Percentiles rank a stretch among this genome's conserved stretches.
Conservation (phyloP, 306 rosid genomes). For the Gleditsia sinensis region DNA sequence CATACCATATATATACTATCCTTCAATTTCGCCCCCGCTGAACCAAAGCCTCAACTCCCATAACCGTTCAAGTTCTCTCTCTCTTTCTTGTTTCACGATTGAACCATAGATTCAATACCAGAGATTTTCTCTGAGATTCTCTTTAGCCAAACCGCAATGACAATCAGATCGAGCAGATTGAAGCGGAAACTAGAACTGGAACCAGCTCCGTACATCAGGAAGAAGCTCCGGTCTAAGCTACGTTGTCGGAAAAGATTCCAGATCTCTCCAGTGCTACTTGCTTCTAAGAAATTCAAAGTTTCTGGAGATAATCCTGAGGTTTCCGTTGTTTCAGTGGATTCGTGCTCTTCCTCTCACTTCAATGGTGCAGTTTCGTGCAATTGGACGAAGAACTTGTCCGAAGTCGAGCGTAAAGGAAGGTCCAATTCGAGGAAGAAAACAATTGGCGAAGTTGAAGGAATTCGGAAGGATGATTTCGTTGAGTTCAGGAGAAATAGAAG, state of each 20-base stretch:
- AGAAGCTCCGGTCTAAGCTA: slow-evolving; percentile 75
- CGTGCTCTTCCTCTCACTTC: slow-evolving; percentile 46
- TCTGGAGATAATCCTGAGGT: slow-evolving; percentile 15
- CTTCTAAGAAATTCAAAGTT: slow-evolving; percentile 21
- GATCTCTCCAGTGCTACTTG: slow-evolving; percentile 57
- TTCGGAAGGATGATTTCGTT: neutral
- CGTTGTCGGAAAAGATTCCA: slow-evolving; percentile 60
- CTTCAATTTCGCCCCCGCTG: slow-evolving; percentile 28
- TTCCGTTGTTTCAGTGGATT: slow-evolving; percentile 47
- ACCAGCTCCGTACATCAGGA: slow-evolving; percentile 30
- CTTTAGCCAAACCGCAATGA: slow-evolving; percentile 42
- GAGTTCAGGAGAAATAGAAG: slow-evolving; percentile 31
- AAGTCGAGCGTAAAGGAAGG: slow-evolving; percentile 38
- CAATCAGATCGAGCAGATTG: slow-evolving; percentile 34
- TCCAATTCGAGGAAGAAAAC: slow-evolving; percentile 36
- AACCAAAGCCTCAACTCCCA: slow-evolving; percentile 31
- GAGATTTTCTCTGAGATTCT: slow-evolving; percentile 19
- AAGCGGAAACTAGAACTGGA: slow-evolving; percentile 47
- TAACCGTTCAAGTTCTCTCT: slow-evolving; percentile 49
- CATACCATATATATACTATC: slow-evolving; percentile 38
- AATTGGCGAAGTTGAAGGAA: slow-evolving; percentile 17
- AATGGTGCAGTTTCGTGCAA: slow-evolving; percentile 64
- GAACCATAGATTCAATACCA: slow-evolving; percentile 18
- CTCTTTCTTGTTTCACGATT: slow-evolving; percentile 9
- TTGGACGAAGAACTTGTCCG: slow-evolving; percentile 51